Base-by-base conservation (phyloP, 2,329 filamentous ascomycete species). In the Periconia sp. region DNA sequence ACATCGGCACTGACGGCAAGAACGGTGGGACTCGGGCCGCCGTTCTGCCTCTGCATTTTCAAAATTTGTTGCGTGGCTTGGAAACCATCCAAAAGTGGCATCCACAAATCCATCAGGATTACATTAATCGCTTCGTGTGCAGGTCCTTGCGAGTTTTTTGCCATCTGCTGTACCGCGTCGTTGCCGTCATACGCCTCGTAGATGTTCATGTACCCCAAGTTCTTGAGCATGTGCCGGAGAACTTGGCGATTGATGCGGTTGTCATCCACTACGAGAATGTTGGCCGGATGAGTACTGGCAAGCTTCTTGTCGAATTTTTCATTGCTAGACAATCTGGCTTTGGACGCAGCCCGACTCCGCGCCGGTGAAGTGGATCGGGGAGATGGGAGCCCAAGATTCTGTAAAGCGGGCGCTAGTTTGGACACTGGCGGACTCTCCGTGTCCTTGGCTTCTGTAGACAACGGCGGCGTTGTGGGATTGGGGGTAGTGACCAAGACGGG, bases 41-140 rank as follows among this genome's bases (percentile, higher is more conserved):
- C 71, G 17, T 75, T 69, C n/a, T 77, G 68, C 76, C 86, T 80
- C 20, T 76, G 73, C 76, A 86, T 80, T 20, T 76, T 73, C 11
- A 88, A 71, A 42, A 90, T 90, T 45, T 78, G 76, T 61, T 82
- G 79, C 0, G 87, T 84, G 1, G 87, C 87, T 65, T 89, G 83
- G 59, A 88, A 90, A 1, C 87, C 87, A 64, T 90, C 87, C 78
- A 90, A 85, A 58, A 85, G 78, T 1, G 87, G 87, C 86, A 90
- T 90, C 87, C 87, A 90, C 10, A 90, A 79, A 70, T 90, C 87
- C 87, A 90, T 90, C 42, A 90, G 74, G 20, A 90, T 79, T 1
- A 88, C 80, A 62, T 89, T 82, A 52, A 89, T 82, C 41, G 73
- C 69, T 17, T 67, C 58, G 27, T 59, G 65, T 27, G 58, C 48